phyloP scores from a whole-genome alignment of 495 filamentous ascomycete genomes.

The Pseudomonodictys pantanalensis region DNA sequence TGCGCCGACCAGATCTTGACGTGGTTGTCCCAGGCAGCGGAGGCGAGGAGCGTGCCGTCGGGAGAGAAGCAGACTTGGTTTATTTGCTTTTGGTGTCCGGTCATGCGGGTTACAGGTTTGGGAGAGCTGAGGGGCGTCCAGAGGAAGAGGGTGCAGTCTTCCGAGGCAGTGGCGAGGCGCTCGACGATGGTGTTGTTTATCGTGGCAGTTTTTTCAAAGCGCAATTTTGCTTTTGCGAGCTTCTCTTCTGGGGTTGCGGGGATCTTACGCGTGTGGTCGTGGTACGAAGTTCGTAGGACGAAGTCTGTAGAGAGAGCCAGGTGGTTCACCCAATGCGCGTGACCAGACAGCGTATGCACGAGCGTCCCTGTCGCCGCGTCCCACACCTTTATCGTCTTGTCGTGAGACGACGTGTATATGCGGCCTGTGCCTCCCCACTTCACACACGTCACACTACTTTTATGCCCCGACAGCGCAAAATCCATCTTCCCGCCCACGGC shows the following conservation, averaged over 20 bases:
- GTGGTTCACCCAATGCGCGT: conserved; percentile 96
- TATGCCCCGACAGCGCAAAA: conserved; percentile 80
- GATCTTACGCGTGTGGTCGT: conserved; percentile 74
- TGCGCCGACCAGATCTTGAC: conserved; percentile 81
- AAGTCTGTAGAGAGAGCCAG: conserved; percentile 91
- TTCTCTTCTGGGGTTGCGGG: conserved; percentile 69
- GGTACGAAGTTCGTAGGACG: conserved; percentile 80
- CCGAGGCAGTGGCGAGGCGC: conserved; percentile 82
- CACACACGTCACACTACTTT: conserved; percentile 82
- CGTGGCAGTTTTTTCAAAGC: conserved; percentile 86
- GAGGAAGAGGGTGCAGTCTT: conserved; percentile 95
- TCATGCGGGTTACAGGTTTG: conserved; percentile 81
- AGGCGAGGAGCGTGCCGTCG: conserved; percentile 81
- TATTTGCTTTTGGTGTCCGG: conserved; percentile 94
- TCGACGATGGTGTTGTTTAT: conserved; percentile 76
- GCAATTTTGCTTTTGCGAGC: conserved; percentile 68
- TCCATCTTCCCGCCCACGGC: conserved; percentile 74
- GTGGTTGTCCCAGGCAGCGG: conserved; percentile 86
- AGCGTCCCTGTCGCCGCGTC: conserved; percentile 73
- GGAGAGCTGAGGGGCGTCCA: conserved; percentile 80
- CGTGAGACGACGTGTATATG: conserved; percentile 87
- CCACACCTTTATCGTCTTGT: conserved; percentile 93
- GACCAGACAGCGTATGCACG: conserved; percentile 71
- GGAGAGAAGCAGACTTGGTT: conserved; percentile 95
- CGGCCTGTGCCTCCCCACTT: conserved; percentile 88